These are phyloP conservation scores for Aspergillus vadensis DNA, from an alignment of 2,329 filamentous ascomycete genomes.

Conservation along the genomic window DNA sequence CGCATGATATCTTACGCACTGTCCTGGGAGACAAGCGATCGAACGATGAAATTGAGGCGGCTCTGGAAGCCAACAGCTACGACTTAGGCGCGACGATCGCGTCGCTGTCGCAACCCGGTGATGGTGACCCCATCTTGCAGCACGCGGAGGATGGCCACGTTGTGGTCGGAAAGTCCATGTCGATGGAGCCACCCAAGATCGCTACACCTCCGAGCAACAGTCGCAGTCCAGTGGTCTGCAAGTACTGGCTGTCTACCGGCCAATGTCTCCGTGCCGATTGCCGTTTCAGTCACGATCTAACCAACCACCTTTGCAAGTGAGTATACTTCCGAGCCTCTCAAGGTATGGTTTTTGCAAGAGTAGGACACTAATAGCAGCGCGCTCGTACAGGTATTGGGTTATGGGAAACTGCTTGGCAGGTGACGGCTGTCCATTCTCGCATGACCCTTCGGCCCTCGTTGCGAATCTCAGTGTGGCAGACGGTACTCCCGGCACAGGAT, in stretches of 20 bases:
- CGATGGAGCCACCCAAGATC: slow-evolving; percentile 69
- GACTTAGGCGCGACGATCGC: slow-evolving; percentile 91
- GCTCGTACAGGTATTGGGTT: slow-evolving; percentile 75
- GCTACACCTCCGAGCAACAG: slow-evolving; percentile 73
- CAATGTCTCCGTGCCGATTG: slow-evolving; percentile 94
- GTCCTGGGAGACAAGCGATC: slow-evolving; percentile 86
- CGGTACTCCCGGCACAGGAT: slow-evolving; percentile 43
- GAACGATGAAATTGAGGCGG: slow-evolving; percentile 93
- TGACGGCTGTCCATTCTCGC: slow-evolving; percentile 92
- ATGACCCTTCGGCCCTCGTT: slow-evolving; percentile 86
- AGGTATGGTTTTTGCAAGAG: background rate
- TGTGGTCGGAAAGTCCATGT: slow-evolving; percentile 87
- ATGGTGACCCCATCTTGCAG: slow-evolving; percentile 51
- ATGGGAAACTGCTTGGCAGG: slow-evolving; percentile 94
- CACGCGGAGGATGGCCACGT: slow-evolving; percentile 64
- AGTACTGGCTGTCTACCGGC: slow-evolving; percentile 95
- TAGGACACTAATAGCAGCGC: background rate
- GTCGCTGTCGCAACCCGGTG: slow-evolving; percentile 77
- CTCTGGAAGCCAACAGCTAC: slow-evolving; percentile 84
- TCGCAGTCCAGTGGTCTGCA: slow-evolving; percentile 89
- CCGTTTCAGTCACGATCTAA: slow-evolving; percentile 93
- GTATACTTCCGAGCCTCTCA: slow-evolving; percentile 43
- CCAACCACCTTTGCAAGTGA: slow-evolving; percentile 96
- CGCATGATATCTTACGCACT: slow-evolving; percentile 95
- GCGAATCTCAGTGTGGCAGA: slow-evolving; percentile 76